These are phyloP conservation scores for Sporobolomyces roseus DNA, from an alignment of 768 basidiomycete species.

Conservation along the genomic window DNA sequence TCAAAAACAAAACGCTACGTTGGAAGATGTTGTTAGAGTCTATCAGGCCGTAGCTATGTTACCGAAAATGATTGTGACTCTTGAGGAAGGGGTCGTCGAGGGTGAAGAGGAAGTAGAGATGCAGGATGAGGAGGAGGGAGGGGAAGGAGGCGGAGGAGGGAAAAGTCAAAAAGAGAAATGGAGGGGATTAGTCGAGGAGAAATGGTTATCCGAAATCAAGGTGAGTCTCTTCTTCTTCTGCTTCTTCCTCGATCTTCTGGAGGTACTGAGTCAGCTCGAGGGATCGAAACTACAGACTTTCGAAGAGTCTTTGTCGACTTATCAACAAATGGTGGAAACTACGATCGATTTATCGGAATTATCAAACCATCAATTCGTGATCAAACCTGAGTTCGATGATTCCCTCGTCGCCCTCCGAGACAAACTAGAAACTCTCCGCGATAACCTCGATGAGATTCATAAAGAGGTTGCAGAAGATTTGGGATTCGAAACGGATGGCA, in stretches of 20 bases:
- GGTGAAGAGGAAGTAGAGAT: conserved; percentile 51
- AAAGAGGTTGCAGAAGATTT: conserved; percentile 64
- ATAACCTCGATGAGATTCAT: conserved; percentile 80
- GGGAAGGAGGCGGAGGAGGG: neutral
- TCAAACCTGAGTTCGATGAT: conserved; percentile 85
- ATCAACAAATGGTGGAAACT: conserved; percentile 89
- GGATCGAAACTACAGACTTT: conserved; percentile 67
- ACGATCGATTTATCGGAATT: conserved; percentile 87
- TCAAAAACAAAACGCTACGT: conserved; percentile 71
- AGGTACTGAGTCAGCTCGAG: too few relatives aligned
- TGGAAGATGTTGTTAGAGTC: conserved; percentile 92
- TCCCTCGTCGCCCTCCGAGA: conserved; percentile 65
- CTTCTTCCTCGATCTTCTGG: too few relatives aligned
- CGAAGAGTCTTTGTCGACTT: conserved; percentile 64
- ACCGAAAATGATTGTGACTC: conserved; percentile 65
- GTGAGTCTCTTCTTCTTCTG: conserved; percentile 6
- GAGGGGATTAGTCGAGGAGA: conserved; percentile 59
- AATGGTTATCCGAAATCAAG: conserved; percentile 48
- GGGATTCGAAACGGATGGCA: conserved; percentile 82
- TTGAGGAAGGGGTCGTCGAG: conserved; percentile 58
- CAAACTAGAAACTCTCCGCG: conserved; percentile 66
- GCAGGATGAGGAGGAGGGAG: conserved; percentile 47
- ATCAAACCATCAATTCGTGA: conserved; percentile 72
- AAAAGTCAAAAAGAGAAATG: conserved; percentile 27
- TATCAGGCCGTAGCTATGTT: conserved; percentile 87